phyloP scores from a whole-genome alignment of 371 early-diverging fungal species.

The Chytridiales sp. region DNA sequence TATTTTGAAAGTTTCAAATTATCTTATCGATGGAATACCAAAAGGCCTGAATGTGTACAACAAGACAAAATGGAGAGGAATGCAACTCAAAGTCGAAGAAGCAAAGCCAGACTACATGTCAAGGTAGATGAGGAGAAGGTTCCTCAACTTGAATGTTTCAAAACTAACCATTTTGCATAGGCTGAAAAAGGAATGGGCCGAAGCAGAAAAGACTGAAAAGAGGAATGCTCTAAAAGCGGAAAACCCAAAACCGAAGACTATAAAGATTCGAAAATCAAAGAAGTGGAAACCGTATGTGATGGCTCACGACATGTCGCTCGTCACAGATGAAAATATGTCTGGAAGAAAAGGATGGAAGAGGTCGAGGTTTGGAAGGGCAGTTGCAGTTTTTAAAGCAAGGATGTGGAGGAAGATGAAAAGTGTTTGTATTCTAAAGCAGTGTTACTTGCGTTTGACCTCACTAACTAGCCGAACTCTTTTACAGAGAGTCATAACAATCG shows the following conservation, averaged over 20 bases:
- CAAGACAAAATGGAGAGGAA: slow-evolving; percentile 87
- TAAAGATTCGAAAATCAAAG: no score
- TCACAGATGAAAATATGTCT: neutral
- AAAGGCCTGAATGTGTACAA: slow-evolving; percentile 66
- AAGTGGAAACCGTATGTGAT: no score
- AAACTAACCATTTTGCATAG: no score
- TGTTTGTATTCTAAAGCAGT: neutral
- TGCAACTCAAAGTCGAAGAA: slow-evolving; percentile 69
- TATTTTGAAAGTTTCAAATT: no score
- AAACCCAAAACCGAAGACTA: no score
- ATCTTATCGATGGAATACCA: no score
- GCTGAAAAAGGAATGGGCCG: no score
- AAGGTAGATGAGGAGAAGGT: slow-evolving; percentile 39
- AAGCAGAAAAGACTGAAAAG: no score
- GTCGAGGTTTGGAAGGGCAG: neutral
- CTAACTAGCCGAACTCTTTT: neutral
- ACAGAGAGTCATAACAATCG: slow-evolving; percentile 9
- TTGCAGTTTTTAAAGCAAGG: neutral
- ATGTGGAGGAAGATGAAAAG: neutral
- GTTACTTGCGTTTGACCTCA: neutral
- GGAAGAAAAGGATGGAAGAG: slow-evolving; percentile 14
- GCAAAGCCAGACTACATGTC: slow-evolving; percentile 72
- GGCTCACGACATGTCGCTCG: neutral
- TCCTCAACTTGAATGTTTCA: no score
- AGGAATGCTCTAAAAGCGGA: no score